Percentiles rank a stretch among this genome's conserved stretches.
phyloP scores from a whole-genome alignment of 352 stramenopile species.

The Saprolegnia diclina region DNA sequence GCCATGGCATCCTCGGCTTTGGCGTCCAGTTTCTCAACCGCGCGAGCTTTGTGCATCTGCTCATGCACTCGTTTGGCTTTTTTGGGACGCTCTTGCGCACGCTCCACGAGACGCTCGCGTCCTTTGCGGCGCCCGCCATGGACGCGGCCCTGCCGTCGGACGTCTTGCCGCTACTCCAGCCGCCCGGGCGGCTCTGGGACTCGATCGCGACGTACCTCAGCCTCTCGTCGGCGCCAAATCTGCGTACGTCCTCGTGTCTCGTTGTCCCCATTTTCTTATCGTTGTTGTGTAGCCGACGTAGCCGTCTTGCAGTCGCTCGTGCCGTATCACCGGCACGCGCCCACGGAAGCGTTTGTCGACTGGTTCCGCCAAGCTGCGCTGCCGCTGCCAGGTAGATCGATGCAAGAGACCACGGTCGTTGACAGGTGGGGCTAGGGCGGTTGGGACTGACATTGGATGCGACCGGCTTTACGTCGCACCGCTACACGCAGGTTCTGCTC shows the following conservation, averaged over 20 bases:
- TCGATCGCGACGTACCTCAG: background rate
- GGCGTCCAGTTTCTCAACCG: slow-evolving; percentile 98
- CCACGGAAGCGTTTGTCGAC: background rate
- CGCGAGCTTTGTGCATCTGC: slow-evolving; percentile 91
- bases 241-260: background rate
- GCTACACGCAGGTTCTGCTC: slow-evolving; percentile 94
- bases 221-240: background rate
- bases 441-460: slow-evolving; percentile 66
- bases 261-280: background rate
- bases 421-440: background rate
- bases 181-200: background rate
- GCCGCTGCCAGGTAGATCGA: slow-evolving; percentile 4
- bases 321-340: background rate
- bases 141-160: background rate
- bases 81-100: slow-evolving; percentile 58
- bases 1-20: slow-evolving; percentile 89
- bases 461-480: slow-evolving; percentile 88
- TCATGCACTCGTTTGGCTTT: slow-evolving; percentile 36
- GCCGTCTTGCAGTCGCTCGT: background rate
- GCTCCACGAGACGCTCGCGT: slow-evolving; percentile 55
- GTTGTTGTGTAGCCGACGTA: background rate
- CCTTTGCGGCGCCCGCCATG: background rate
- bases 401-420: too few relatives aligned
- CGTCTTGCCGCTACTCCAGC: background rate
- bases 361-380: background rate